A percentile compares a stretch with the other conserved stretches of the same genome.
phyloP scores from a whole-genome alignment of 305 asterid species.

The Fraxinus ornus region DNA sequence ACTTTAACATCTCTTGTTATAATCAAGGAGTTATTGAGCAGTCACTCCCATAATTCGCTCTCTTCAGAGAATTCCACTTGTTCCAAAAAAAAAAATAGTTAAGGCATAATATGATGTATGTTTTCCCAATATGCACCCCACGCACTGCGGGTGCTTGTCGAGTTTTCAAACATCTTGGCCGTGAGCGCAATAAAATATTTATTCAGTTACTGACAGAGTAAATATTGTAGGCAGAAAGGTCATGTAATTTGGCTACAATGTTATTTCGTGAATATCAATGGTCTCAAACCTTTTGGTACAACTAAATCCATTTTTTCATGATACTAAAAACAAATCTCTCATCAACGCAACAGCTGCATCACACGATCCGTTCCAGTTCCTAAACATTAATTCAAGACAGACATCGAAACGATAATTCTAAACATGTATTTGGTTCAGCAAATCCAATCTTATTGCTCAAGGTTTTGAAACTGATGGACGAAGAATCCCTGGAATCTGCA shows the following conservation, averaged over 20 bases:
- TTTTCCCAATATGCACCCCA: background rate
- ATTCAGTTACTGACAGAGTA: background rate
- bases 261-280: background rate
- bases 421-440: conserved; percentile 10
- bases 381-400: conserved; percentile 8
- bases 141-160: background rate
- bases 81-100: background rate
- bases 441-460: conserved; percentile 1
- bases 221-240: background rate
- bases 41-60: background rate
- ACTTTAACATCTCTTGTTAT: background rate
- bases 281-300: background rate
- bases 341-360: background rate
- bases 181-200: background rate
- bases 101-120: background rate
- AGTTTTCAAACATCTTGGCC: background rate
- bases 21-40: background rate
- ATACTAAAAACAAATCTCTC: background rate
- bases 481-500: conserved; percentile 76
- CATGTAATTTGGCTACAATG: background rate
- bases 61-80: background rate
- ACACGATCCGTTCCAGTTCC: background rate
- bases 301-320: background rate
- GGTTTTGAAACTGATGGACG: conserved; percentile 37
- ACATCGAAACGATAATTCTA: background rate